phyloP scores from a whole-genome alignment of 352 stramenopile species.

The Phytopythium delawarense region DNA sequence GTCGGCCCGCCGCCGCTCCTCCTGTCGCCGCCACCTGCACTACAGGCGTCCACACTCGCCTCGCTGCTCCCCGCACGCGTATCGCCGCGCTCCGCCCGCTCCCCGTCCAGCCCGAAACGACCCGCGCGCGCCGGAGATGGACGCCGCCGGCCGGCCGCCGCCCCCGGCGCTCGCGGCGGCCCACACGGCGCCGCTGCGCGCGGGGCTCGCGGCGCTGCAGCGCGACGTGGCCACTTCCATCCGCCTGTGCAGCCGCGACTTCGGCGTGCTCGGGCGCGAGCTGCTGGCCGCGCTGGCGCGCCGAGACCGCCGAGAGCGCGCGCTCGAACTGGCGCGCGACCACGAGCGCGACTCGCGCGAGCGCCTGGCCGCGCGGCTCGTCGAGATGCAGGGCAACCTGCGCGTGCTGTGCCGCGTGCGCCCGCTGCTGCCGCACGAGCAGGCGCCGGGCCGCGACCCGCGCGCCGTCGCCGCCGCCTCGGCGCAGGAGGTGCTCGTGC shows the following conservation, averaged over 20 bases:
- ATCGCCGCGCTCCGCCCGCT: neutral
- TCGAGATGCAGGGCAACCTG: constrained; percentile 54
- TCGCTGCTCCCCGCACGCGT: neutral
- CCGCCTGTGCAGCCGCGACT: constrained; percentile 66
- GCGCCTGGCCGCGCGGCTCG: constrained; percentile 39
- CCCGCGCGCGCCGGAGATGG: neutral
- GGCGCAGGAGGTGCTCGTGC: constrained; percentile 28
- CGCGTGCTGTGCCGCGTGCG: constrained; percentile 82
- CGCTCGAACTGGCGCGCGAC: constrained; percentile 30
- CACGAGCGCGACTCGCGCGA: constrained; percentile 44
- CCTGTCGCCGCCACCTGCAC: neutral
- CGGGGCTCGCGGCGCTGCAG: constrained; percentile 41
- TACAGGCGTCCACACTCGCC: neutral
- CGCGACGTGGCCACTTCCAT: constrained; percentile 66
- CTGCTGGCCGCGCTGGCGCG: constrained; percentile 43
- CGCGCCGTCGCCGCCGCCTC: constrained; percentile 29
- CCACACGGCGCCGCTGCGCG: constrained; percentile 30
- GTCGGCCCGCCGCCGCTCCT: neutral
- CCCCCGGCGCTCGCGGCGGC: constrained; percentile 1
- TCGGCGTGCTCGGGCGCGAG: constrained; percentile 57
- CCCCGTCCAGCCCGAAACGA: neutral
- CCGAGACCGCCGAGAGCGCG: constrained; percentile 30
- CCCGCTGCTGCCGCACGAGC: constrained; percentile 24
- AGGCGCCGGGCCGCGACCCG: constrained; percentile 12
- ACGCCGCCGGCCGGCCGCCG: neutral